Evolutionary conservation across 768 basidiomycete genomes (phyloP).

Genomic region (Leccinum olivaceopallidum): DNA sequence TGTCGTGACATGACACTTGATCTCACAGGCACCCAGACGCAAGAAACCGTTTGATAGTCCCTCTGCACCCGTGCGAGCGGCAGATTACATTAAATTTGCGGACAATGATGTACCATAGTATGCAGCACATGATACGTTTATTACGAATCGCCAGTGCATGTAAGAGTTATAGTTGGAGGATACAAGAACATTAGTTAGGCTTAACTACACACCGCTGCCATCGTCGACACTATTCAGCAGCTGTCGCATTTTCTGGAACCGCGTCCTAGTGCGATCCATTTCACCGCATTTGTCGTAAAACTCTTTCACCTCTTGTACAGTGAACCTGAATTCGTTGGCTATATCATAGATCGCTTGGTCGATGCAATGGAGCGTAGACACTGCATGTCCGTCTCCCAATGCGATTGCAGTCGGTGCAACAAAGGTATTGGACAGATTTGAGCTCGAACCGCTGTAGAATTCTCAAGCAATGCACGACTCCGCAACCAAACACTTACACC

Average conservation of each 20-base stretch:
- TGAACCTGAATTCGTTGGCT: conserved; percentile 69
- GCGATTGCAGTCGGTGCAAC: conserved; percentile 5
- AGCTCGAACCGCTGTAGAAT: conserved; percentile 5
- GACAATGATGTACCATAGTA: conserved; percentile 54
- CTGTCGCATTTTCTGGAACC: conserved; percentile 71
- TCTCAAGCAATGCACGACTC: conserved; percentile 1
- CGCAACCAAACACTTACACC: conserved; percentile 34
- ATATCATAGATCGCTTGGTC: conserved; percentile 67
- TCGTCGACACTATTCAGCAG: conserved; percentile 33
- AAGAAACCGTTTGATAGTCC: conserved; percentile 79
- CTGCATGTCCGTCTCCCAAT: conserved; percentile 9
- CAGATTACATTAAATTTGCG: conserved; percentile 63
- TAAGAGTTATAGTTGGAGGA: neutral
- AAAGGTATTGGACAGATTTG: conserved; percentile 1
- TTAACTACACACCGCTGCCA: conserved; percentile 8
- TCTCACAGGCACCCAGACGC: conserved; percentile 46
- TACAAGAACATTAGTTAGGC: neutral
- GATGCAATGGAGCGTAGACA: conserved; percentile 53
- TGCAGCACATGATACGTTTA: conserved; percentile 1
- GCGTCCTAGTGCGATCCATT: conserved; percentile 59
- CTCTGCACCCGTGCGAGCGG: conserved; percentile 72
- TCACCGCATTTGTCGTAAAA: conserved; percentile 76
- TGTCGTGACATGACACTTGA: conserved; percentile 5
- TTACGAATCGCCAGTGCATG: conserved; percentile 1
- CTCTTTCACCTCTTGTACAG: conserved; percentile 73